Conservation (phyloP, 140 eudicot species). For the Senecio squalidus region DNA sequence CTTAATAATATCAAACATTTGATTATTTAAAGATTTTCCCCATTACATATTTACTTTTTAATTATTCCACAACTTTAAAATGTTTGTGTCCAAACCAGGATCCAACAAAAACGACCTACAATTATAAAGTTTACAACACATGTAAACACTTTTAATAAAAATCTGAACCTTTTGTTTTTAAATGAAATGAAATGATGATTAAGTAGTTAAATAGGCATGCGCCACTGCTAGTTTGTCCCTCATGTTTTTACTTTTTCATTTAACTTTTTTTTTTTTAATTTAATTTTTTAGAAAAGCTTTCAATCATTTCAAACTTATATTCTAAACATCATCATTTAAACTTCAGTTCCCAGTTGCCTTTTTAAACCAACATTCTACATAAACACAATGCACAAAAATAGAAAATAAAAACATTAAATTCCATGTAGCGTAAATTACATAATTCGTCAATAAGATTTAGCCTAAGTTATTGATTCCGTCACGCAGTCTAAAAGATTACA, state of each 20-base stretch:
- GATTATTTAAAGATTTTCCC: too few species aligned
- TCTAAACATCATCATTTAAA: constrained; percentile 17
- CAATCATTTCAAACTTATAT: constrained; percentile 18
- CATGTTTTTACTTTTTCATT: constrained; percentile 25
- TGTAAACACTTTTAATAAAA: not conserved
- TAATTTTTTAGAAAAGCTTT: constrained; percentile 16
- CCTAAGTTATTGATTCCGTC: too few species aligned
- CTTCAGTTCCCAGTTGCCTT: constrained; percentile 23
- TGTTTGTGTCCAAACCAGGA: too few species aligned
- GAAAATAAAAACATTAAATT: not conserved
- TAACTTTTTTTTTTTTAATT: constrained; percentile 1
- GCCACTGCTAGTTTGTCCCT: constrained; percentile 41
- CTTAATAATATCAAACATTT: too few species aligned
- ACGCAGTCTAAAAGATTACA: too few species aligned
- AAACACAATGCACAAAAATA: not conserved
- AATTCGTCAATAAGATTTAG: too few species aligned
- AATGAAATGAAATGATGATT: constrained; percentile 25
- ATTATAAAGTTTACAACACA: not conserved
- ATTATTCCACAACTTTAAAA: too few species aligned
- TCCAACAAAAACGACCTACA: too few species aligned
- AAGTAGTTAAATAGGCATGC: constrained; percentile 26
- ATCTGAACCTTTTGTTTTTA: not conserved
- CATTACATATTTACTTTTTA: too few species aligned
- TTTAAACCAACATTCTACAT: not conserved
- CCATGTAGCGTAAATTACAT: too few species aligned